Evolutionary conservation across 257 asterid genomes (phyloP).

Genomic region (Voacanga thouarsii): DNA sequence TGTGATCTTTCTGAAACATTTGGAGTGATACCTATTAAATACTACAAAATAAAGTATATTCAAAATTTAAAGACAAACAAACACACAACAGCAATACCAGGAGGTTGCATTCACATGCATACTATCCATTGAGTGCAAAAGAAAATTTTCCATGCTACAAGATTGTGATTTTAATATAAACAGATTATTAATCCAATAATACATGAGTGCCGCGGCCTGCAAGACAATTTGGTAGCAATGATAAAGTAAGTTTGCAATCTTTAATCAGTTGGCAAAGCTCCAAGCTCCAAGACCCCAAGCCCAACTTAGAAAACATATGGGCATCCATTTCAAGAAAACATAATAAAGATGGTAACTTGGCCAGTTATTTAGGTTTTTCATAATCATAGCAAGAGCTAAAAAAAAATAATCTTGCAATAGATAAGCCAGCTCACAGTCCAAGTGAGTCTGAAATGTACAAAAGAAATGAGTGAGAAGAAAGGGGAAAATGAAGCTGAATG

Average conservation of each 20-base stretch:
- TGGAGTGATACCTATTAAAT: conserved; percentile 16
- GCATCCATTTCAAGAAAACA: not conserved
- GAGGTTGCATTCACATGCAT: not conserved
- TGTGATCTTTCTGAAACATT: conserved; percentile 75
- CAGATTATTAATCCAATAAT: not conserved
- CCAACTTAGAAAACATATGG: not conserved
- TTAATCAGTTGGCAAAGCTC: not conserved
- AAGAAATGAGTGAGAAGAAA: not conserved
- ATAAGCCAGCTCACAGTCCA: not conserved
- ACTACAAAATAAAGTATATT: not conserved
- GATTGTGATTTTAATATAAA: not conserved
- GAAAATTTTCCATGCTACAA: not conserved
- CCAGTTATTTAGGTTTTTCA: not conserved
- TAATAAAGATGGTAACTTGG: not conserved
- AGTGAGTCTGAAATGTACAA: not conserved
- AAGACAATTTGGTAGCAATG: not conserved
- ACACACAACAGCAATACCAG: not conserved
- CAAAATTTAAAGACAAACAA: not conserved
- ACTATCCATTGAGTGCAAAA: not conserved
- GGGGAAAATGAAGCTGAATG: not conserved
- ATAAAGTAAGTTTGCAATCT: not conserved
- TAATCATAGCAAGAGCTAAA: not conserved
- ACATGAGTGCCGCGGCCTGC: not conserved
- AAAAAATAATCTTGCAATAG: not conserved
- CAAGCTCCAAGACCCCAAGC: not conserved